These are phyloP conservation scores for Scheffersomyces ergatensis DNA, from an alignment of 805 yeast species.

Conservation along the genomic window DNA sequence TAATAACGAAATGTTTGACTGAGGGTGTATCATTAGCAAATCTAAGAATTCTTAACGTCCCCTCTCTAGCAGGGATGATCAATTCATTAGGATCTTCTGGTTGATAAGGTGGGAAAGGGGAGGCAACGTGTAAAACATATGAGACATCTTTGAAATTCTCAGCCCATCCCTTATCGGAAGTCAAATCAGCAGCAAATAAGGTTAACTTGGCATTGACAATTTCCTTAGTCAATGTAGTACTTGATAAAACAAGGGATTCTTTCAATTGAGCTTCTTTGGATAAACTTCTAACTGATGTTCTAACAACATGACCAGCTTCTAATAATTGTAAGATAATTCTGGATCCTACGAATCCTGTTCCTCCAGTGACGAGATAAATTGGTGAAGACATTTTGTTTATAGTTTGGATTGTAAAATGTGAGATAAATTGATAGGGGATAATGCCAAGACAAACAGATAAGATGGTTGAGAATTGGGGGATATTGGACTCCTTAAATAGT, in stretches of 20 bases:
- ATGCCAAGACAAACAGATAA: too few species aligned
- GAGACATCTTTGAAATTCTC: conserved; percentile 3
- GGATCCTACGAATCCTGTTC: conserved; percentile 1
- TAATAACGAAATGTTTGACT: conserved; percentile 5
- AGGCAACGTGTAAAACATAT: conserved; percentile 8
- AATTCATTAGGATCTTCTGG: conserved; percentile 4
- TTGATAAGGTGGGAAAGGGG: conserved; percentile 2
- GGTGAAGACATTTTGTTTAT: not conserved
- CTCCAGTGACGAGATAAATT: conserved; percentile 1
- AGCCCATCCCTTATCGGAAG: conserved; percentile 2
- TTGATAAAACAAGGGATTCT: not conserved
- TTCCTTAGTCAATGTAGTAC: not conserved
- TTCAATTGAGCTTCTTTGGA: not conserved
- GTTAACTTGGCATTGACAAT: not conserved
- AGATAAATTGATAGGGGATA: too few species aligned
- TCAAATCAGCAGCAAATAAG: conserved; percentile 2
- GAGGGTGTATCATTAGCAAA: not conserved
- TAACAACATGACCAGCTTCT: conserved; percentile 3
- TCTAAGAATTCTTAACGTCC: conserved; percentile 3
- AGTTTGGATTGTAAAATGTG: too few species aligned
- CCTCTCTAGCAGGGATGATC: conserved; percentile 7
- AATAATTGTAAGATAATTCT: conserved; percentile 2
- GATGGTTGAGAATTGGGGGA: too few species aligned
- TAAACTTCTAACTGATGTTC: conserved; percentile 4
- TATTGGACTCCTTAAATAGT: too few species aligned